Evolutionary conservation across 2,329 filamentous ascomycete genomes (phyloP).

Genomic region (Cladosporium velox): DNA sequence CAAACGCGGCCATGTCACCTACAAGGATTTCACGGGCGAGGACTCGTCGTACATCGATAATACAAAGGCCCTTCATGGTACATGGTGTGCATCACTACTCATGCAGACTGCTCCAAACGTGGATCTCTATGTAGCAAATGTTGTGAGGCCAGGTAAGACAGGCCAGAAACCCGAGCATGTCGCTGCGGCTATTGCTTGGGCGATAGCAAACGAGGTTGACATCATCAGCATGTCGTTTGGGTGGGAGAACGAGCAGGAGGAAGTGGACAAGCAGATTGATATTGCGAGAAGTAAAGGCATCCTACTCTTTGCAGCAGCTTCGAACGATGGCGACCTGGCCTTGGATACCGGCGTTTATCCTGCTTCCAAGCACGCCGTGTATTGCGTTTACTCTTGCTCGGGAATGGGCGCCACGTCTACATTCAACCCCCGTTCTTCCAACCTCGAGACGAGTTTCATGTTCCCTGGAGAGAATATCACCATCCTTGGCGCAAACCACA

Average conservation of each 20-base stretch:
- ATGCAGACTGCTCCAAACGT: background rate
- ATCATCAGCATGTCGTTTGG: constrained; percentile 9
- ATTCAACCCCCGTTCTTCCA: background rate
- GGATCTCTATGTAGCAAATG: background rate
- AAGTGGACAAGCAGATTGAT: constrained; percentile 1
- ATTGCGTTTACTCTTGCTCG: background rate
- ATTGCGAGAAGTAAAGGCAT: background rate
- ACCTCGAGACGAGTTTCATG: background rate
- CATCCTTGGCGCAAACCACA: background rate
- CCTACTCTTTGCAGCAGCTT: background rate
- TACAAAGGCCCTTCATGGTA: background rate
- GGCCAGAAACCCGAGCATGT: background rate
- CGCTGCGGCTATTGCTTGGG: background rate
- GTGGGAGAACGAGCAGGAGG: background rate
- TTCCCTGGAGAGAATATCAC: background rate
- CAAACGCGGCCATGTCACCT: background rate
- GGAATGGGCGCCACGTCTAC: background rate
- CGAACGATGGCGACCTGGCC: background rate
- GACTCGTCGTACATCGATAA: background rate
- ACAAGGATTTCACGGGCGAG: background rate
- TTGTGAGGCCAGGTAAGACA: background rate
- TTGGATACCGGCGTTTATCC: background rate
- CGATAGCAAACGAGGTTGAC: background rate
- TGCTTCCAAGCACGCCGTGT: background rate
- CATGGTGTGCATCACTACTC: background rate